Percentiles rank a stretch among this genome's conserved stretches.
Conservation (phyloP, 495 filamentous ascomycete genomes). For the Melanomma pulvis-pyrius region DNA sequence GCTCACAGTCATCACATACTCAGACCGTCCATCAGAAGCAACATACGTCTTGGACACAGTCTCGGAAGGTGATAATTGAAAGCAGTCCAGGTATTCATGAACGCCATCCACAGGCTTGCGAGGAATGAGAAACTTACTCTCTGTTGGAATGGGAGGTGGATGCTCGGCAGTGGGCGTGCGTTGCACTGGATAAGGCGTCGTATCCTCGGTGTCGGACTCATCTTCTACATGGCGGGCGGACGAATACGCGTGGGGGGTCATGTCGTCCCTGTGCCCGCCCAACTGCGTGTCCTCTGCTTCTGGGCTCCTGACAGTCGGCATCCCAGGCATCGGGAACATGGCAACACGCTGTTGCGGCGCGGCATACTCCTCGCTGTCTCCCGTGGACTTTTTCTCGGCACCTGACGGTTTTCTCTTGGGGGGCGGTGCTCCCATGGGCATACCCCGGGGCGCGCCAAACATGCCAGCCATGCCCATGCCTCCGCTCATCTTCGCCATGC, state of each 20-base stretch:
- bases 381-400: constrained; percentile 50
- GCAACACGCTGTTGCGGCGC: constrained; percentile 69
- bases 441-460: constrained; percentile 67
- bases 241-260: constrained; percentile 29
- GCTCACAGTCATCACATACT: constrained; percentile 38
- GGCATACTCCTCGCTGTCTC: constrained; percentile 52
- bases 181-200: constrained; percentile 50
- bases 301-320: constrained; percentile 52
- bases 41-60: constrained; percentile 30
- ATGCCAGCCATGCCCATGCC: constrained; percentile 97
- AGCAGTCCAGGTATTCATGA: constrained; percentile 19
- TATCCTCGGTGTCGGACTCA: constrained; percentile 66
- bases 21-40: constrained; percentile 30
- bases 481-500: constrained; percentile 98
- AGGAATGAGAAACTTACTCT: constrained; percentile 52
- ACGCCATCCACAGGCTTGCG: constrained; percentile 21
- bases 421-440: constrained; percentile 59
- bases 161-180: constrained; percentile 52
- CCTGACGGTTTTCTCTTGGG: constrained; percentile 63
- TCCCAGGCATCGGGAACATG: constrained; percentile 74
- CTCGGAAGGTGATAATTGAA: constrained; percentile 21
- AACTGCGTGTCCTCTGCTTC: constrained; percentile 46
- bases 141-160: constrained; percentile 52
- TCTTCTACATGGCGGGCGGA: constrained; percentile 51
- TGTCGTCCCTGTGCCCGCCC: constrained; percentile 42